phyloP scores from a whole-genome alignment of 2,329 filamentous ascomycete species.

The Plenodomus lindquistii region DNA sequence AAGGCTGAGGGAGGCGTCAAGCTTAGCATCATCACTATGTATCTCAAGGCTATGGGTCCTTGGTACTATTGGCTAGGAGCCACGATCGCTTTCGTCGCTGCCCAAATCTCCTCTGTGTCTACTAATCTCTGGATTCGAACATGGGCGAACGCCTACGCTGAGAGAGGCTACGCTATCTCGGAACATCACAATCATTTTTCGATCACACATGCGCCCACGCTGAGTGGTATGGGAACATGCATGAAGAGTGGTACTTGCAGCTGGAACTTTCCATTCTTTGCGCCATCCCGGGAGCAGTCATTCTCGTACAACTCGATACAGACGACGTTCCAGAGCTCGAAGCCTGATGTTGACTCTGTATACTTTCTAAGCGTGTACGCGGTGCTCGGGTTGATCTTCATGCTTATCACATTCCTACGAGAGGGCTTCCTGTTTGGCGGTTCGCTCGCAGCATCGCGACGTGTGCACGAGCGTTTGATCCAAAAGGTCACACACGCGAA shows the following conservation, averaged over 20 bases:
- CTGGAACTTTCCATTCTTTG: slow-evolving; percentile 47
- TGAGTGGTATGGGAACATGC: slow-evolving; percentile 52
- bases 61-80: slow-evolving; percentile 94
- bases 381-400: slow-evolving; percentile 74
- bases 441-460: slow-evolving; percentile 83
- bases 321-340: slow-evolving; percentile 43
- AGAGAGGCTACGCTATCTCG: slow-evolving; percentile 46
- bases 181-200: slow-evolving; percentile 41
- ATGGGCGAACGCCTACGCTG: slow-evolving; percentile 88
- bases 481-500: slow-evolving; percentile 81
- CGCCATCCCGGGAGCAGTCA: slow-evolving; percentile 26
- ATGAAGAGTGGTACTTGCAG: slow-evolving; percentile 56
- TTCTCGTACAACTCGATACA: slow-evolving; percentile 46
- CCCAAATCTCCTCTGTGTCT: slow-evolving; percentile 83
- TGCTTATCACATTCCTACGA: slow-evolving; percentile 77
- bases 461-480: slow-evolving; percentile 79
- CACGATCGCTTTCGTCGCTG: slow-evolving; percentile 72
- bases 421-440: slow-evolving; percentile 92
- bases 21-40: slow-evolving; percentile 81
- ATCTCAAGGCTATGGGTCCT: slow-evolving; percentile 87
- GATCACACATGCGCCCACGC: slow-evolving; percentile 49
- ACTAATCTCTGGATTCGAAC: slow-evolving; percentile 94
- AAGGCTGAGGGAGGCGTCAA: slow-evolving; percentile 89
- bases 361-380: slow-evolving; percentile 89
- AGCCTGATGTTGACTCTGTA: slow-evolving; percentile 69